Evolutionary conservation across 768 basidiomycete species (phyloP).

Genomic region (Boletus rubropictus): DNA sequence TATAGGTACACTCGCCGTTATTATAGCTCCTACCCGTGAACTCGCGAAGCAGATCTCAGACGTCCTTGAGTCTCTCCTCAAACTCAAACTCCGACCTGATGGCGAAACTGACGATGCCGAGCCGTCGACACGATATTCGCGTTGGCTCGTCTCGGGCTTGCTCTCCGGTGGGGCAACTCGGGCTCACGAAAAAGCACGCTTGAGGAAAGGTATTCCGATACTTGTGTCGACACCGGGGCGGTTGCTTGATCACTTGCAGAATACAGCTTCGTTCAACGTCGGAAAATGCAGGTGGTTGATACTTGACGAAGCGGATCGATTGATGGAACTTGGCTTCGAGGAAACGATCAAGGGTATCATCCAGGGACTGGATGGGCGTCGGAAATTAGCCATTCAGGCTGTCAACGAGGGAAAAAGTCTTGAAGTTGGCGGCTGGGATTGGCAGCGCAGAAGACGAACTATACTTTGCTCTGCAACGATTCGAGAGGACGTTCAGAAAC

Average conservation of each 20-base stretch:
- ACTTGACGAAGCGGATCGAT: slow-evolving; percentile 92
- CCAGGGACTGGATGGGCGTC: slow-evolving; percentile 76
- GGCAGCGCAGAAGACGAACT: slow-evolving; percentile 71
- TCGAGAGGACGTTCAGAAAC: slow-evolving; percentile 86
- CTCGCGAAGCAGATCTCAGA: slow-evolving; percentile 95
- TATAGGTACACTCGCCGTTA: slow-evolving; percentile 90
- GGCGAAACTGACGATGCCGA: slow-evolving; percentile 49
- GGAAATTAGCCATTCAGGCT: slow-evolving; percentile 64
- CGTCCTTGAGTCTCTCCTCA: slow-evolving; percentile 79
- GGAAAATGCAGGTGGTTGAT: slow-evolving; percentile 95
- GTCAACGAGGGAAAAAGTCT: slow-evolving; percentile 57
- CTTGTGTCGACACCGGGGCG: slow-evolving; percentile 94
- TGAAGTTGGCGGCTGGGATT: slow-evolving; percentile 85
- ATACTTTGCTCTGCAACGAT: slow-evolving; percentile 97
- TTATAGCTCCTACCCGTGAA: slow-evolving; percentile 93
- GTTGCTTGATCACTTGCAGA: slow-evolving; percentile 92
- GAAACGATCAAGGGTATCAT: slow-evolving; percentile 91
- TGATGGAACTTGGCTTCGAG: slow-evolving; percentile 98
- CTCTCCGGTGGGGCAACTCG: slow-evolving; percentile 92
- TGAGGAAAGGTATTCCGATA: slow-evolving; percentile 92
- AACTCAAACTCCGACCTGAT: slow-evolving; percentile 62
- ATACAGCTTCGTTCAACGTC: slow-evolving; percentile 87
- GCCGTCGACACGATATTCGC: slow-evolving; percentile 48
- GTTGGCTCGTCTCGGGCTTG: slow-evolving; percentile 92
- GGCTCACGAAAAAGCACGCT: slow-evolving; percentile 89